Percentiles rank a stretch among this genome's conserved stretches.
phyloP scores from a whole-genome alignment of 805 yeast species.

The Sugiyamaella mastotermitis region DNA sequence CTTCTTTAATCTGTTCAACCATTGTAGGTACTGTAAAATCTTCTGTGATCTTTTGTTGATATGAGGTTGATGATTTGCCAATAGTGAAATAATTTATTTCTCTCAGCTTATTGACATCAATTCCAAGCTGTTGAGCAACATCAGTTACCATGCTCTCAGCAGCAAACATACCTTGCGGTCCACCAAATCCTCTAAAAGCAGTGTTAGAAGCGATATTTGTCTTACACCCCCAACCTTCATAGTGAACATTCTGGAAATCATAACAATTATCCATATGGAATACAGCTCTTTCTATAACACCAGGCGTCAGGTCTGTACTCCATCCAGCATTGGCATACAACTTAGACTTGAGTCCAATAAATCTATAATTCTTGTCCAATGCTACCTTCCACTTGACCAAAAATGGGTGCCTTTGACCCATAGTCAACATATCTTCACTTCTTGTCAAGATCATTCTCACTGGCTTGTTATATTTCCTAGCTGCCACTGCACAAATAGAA shows the following conservation, averaged over 20 bases:
- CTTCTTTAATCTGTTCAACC: constrained; percentile 32
- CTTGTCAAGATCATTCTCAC: constrained; percentile 38
- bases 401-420: constrained; percentile 47
- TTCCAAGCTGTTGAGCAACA: constrained; percentile 35
- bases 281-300: constrained; percentile 44
- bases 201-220: constrained; percentile 45
- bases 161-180: constrained; percentile 44
- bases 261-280: constrained; percentile 40
- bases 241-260: constrained; percentile 37
- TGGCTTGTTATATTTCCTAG: constrained; percentile 38
- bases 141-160: constrained; percentile 38
- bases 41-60: constrained; percentile 36
- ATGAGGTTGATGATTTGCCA: constrained; percentile 32
- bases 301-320: constrained; percentile 43
- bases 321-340: constrained; percentile 44
- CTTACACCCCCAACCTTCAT: constrained; percentile 36
- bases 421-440: constrained; percentile 39
- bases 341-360: constrained; percentile 35
- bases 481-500: constrained; percentile 37
- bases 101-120: constrained; percentile 38
- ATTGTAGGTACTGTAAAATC: constrained; percentile 37
- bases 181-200: constrained; percentile 46
- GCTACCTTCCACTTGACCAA: constrained; percentile 38
- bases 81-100: constrained; percentile 33
- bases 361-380: constrained; percentile 36